Base-by-base conservation (phyloP, 139 green algal genomes). In the Tetradesmus obliquus region DNA sequence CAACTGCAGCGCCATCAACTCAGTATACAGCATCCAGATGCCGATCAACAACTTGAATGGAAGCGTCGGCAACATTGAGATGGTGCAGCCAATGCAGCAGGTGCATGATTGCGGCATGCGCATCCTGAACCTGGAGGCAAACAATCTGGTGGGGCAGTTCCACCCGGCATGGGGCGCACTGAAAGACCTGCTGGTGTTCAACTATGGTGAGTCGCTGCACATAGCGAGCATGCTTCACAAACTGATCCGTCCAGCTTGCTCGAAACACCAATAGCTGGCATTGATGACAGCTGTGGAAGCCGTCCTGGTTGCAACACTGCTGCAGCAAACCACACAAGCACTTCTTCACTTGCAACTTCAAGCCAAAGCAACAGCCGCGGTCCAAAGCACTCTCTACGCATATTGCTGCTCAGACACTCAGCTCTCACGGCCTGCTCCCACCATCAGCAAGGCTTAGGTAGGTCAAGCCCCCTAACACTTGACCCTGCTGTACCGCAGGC, bases 21-120 rank as follows among this genome's bases (percentile, higher is more conserved):
- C 83, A 53, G 54, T 92, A 1, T 20, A 13, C 12, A 72, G 55
- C n/a, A 20, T 92, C 3, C 15, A 66, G 20, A 10, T 92, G 83
- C 53, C 71, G 3, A 69, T 90, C 24, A 90, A 90, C 83, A 84
- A 90, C 51, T 4, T 92, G 10, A 92, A 92, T 19, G 66, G 3
- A 82, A 90, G 69, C 24, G n/a, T 90, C 24, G 51, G 58, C 2
- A 51, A 92, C 57, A 20, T 66, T 20, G 15, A 19, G 32, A 57
- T 85, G 22, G 7, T 86, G 51, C 20, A 5, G 8, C 22, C 54
- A 10, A 55, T 92, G 5, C 19, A 74, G 8, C 17, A 66, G 71
- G 71, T 92, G 69, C 90, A 92, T 81, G 71, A 17, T 45, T 92
- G 90, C 66, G 90, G 90, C 24, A 53, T 92, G 32, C 60, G 24